These are phyloP conservation scores for Myochromella boudieri DNA, from an alignment of 768 basidiomycete species.

Conservation along the genomic window DNA sequence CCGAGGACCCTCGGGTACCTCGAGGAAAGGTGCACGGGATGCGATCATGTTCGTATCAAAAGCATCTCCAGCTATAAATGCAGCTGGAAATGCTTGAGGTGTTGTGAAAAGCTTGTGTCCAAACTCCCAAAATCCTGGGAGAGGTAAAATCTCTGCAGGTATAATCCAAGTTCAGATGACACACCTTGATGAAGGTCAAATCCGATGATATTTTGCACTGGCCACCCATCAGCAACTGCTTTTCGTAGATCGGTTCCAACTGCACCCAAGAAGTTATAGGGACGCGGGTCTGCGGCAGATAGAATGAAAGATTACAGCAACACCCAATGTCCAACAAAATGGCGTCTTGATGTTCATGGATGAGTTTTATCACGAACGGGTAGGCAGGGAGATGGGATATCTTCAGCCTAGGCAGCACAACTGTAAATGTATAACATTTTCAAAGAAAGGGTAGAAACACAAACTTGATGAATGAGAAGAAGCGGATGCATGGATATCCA, in stretches of 20 bases:
- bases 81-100: conserved; percentile 43
- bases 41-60: conserved; percentile 40
- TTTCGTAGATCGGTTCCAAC: conserved; percentile 35
- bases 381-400: conserved; percentile 29
- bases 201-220: conserved; percentile 26
- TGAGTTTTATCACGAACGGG: conserved; percentile 22
- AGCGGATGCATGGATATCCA: conserved; percentile 31
- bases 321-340: conserved; percentile 35
- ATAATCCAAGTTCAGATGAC: too few relatives aligned
- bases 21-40: conserved; percentile 19
- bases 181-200: conserved; percentile 30
- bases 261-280: conserved; percentile 8
- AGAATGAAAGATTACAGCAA: conserved; percentile 23
- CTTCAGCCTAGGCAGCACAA: conserved; percentile 23
- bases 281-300: neutral
- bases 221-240: conserved; percentile 31
- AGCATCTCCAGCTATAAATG: conserved; percentile 50
- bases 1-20: conserved; percentile 17
- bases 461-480: conserved; percentile 28
- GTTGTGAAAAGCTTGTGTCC: conserved; percentile 54
- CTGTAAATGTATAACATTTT: too few relatives aligned
- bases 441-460: too few relatives aligned
- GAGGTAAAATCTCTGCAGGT: neutral
- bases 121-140: conserved; percentile 50
- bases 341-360: conserved; percentile 17